These are phyloP conservation scores for Coelastrella sp. DNA, from an alignment of 139 green algal genomes.

Conservation along the genomic window DNA sequence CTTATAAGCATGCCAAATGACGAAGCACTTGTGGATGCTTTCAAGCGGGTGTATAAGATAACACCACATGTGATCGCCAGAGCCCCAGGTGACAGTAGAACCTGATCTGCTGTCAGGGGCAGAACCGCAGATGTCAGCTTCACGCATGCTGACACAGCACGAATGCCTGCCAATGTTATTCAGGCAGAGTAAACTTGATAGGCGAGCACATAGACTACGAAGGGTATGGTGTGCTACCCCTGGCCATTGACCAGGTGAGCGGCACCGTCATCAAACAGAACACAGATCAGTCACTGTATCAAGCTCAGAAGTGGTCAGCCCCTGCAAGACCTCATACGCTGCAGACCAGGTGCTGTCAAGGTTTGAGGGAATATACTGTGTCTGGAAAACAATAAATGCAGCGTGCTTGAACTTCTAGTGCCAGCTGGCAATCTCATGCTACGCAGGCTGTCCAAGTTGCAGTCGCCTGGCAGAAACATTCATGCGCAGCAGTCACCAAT, in stretches of 20 bases:
- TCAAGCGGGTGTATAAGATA: not conserved
- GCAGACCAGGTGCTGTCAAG: too few relatives aligned
- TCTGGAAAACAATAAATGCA: too few relatives aligned
- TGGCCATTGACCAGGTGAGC: slow-evolving; percentile 90
- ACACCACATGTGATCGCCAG: not conserved
- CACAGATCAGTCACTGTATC: too few relatives aligned
- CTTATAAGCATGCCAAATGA: not conserved
- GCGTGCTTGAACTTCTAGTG: too few relatives aligned
- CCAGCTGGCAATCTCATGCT: not conserved
- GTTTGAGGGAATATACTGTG: too few relatives aligned
- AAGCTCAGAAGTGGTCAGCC: too few relatives aligned
- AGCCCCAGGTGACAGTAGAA: slow-evolving; percentile 26
- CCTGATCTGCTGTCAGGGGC: too few relatives aligned
- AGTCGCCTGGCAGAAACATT: slow-evolving; percentile 5
- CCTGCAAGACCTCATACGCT: too few relatives aligned
- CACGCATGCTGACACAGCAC: too few relatives aligned
- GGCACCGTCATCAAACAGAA: too few relatives aligned
- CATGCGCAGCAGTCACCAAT: not conserved
- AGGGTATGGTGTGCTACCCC: slow-evolving; percentile 96
- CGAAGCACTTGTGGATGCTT: not conserved
- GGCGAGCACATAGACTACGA: slow-evolving; percentile 99
- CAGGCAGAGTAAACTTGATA: slow-evolving; percentile 98
- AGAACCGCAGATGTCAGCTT: too few relatives aligned
- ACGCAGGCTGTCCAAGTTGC: not conserved
- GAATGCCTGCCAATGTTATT: too few relatives aligned